phyloP scores from a whole-genome alignment of 2,329 filamentous ascomycete species.

The Shiraia bambusicola region DNA sequence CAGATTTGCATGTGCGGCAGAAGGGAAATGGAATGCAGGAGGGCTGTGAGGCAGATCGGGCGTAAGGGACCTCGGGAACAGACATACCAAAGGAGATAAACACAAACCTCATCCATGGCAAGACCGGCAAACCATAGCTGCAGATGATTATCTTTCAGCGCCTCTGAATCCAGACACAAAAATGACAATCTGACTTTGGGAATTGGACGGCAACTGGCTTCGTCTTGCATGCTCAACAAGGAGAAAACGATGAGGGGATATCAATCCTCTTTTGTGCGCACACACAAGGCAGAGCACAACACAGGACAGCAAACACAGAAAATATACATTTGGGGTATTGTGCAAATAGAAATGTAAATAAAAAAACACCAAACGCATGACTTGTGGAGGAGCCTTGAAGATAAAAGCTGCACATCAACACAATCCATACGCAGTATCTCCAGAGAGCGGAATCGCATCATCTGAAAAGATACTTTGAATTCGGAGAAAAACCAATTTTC shows the following conservation, averaged over 20 bases:
- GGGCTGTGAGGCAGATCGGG: conserved; percentile 45
- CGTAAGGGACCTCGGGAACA: conserved; percentile 47
- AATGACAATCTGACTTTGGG: conserved; percentile 5
- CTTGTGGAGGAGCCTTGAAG: conserved; percentile 29
- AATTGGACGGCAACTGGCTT: background rate
- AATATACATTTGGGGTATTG: conserved; percentile 28
- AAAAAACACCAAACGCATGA: conserved; percentile 40
- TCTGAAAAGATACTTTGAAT: conserved; percentile 33
- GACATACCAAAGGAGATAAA: conserved; percentile 44
- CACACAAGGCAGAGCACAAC: conserved; percentile 42
- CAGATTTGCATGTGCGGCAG: conserved; percentile 13
- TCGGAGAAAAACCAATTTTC: conserved; percentile 40
- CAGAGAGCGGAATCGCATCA: conserved; percentile 42
- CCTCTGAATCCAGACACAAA: conserved; percentile 7
- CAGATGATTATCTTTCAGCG: background rate
- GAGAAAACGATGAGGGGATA: conserved; percentile 35
- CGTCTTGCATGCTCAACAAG: conserved; percentile 13
- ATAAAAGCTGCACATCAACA: conserved; percentile 43
- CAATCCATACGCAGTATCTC: conserved; percentile 32
- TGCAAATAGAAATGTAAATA: conserved; percentile 28
- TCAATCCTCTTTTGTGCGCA: conserved; percentile 35
- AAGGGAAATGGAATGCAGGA: conserved; percentile 33
- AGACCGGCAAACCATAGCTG: conserved; percentile 7
- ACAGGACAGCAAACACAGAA: conserved; percentile 37
- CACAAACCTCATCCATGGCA: conserved; percentile 30